Evolutionary conservation across 768 basidiomycete species (phyloP), one percentile per base, ranked within the genome.

Genomic region (Symmetrospora coprosmae): DNA sequence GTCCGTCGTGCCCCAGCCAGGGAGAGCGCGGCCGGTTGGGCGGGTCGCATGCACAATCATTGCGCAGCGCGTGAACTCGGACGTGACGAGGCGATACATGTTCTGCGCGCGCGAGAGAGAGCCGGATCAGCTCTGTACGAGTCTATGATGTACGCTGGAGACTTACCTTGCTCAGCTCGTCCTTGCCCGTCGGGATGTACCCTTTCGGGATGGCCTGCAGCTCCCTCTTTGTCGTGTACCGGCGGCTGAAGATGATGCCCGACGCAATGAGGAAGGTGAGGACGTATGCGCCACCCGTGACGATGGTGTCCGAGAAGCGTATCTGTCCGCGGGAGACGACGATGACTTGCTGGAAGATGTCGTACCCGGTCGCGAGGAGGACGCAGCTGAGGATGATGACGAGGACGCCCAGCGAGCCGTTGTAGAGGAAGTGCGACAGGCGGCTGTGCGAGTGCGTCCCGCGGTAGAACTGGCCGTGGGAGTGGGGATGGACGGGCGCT

Each of bases 141-240:
- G 19, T n/a, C n/a, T 51, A 52, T n/a, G 14, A 35, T 9, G 30
- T 7, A n/a, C 23, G 33, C 31, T n/a, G 28, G 2, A 2, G 13
- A 17, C 59, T 21, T 33, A 61, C 60, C 38, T 61, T 50, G 30
- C 40, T 50, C 3, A 61, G 50, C 27, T 61, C 60, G 31, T 61
- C 56, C 23, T 55, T 4, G 28, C 51, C 50, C 8, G 55, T 19
- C 34, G 60, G 60, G 34, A 61, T 28, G 23, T 61, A 61, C 5
- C 50, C 60, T 60, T 61, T 61, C 13, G 60, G 60, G 21, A 61
- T 61, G 30, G 49, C 30, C 25, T 55, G 56, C 17, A 61, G 37
- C 19, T n/a, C 60, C 39, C 43, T 50, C 35, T 47, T 60, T 14
- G 55, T 50, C 4, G 52, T 53, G 38, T 39, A 52, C 9, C 59